Percentiles rank a stretch among this genome's conserved stretches.
These are phyloP conservation scores for Durotheca rogersii DNA, from an alignment of 495 filamentous ascomycete species.

Conservation along the genomic window DNA sequence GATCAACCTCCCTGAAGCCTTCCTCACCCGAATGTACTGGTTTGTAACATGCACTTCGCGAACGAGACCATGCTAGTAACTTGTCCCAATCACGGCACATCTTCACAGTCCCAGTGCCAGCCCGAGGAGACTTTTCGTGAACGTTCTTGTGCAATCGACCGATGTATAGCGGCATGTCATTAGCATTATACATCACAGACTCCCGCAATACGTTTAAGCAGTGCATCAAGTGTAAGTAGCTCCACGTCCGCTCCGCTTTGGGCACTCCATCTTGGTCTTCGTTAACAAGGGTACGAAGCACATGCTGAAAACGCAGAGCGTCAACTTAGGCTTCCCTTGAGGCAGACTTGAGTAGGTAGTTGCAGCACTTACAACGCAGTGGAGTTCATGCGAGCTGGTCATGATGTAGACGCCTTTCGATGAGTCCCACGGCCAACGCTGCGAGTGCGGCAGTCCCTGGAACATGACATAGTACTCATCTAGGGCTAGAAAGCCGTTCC, in stretches of 20 bases:
- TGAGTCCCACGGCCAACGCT: conserved; percentile 16
- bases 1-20: too few relatives aligned
- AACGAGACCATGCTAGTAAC: too few relatives aligned
- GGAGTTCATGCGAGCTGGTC: conserved; percentile 9
- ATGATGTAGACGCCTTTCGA: conserved; percentile 15
- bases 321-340: neutral
- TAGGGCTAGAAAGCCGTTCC: conserved; percentile 2
- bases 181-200: too few relatives aligned
- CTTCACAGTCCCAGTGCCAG: too few relatives aligned
- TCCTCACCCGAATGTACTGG: too few relatives aligned
- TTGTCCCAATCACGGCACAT: too few relatives aligned
- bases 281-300: conserved; percentile 1
- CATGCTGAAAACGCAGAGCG: neutral
- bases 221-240: too few relatives aligned
- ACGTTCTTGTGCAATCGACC: too few relatives aligned
- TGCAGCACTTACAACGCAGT: conserved; percentile 4
- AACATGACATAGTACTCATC: conserved; percentile 4
- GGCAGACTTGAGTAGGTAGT: neutral
- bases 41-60: too few relatives aligned
- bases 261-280: conserved; percentile 7
- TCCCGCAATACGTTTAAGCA: too few relatives aligned
- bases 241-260: conserved; percentile 1
- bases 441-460: conserved; percentile 3
- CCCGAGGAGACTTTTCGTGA: too few relatives aligned
- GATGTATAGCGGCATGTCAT: too few relatives aligned